Percentiles rank a stretch among this genome's conserved stretches.
Conservation (phyloP, 208 protist genomes). For the Tritrichomonas musculus region DNA sequence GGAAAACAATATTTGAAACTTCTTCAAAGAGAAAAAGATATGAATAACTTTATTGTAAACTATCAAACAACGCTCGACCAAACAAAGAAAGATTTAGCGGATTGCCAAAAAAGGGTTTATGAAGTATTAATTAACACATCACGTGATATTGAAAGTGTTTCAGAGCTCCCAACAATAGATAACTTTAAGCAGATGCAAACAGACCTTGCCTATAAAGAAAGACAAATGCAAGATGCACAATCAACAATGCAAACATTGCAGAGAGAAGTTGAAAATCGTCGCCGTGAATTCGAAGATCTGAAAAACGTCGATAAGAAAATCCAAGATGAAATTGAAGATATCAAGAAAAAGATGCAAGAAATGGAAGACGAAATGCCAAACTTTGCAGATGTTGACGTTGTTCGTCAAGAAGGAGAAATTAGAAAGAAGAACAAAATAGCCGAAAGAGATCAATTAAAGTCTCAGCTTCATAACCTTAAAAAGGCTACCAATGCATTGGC, state of each 20-base stretch:
- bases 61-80: neutral
- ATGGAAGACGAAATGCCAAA: neutral
- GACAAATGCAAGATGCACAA: neutral
- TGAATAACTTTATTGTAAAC: constrained; percentile 4
- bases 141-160: neutral
- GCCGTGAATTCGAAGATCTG: neutral
- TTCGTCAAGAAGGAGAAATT: neutral
- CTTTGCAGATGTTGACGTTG: neutral
- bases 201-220: neutral
- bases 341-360: neutral
- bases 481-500: neutral
- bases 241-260: neutral
- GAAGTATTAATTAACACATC: neutral
- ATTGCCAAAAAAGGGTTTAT: neutral
- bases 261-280: neutral
- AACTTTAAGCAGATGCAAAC: neutral
- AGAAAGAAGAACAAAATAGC: neutral
- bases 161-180: neutral
- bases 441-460: neutral
- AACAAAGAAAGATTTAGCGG: neutral
- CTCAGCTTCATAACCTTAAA: neutral
- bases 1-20: neutral
- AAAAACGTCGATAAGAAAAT: neutral
- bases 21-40: neutral
- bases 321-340: neutral